These are phyloP conservation scores for Apiosordaria backusii DNA, from an alignment of 495 filamentous ascomycete genomes.

Conservation along the genomic window DNA sequence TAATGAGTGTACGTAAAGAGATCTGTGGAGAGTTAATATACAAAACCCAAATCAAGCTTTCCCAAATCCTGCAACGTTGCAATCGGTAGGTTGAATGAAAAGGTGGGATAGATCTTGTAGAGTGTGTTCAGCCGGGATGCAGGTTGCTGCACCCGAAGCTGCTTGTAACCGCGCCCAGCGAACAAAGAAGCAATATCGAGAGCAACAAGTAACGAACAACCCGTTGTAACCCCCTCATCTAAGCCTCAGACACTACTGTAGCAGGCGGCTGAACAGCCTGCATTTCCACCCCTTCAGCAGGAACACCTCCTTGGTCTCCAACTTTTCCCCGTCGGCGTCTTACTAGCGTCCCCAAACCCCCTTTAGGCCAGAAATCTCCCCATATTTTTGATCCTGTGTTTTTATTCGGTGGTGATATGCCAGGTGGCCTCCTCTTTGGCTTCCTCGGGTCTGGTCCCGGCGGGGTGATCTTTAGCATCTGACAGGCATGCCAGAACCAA, in stretches of 20 bases:
- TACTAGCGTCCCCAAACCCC: not conserved
- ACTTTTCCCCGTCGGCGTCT: not conserved
- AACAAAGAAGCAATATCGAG: not conserved
- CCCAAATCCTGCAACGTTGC: not conserved
- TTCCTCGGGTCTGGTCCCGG: too few relatives aligned
- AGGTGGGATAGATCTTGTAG: not conserved
- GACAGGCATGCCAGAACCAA: not conserved
- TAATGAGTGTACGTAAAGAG: not conserved
- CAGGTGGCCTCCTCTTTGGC: too few relatives aligned
- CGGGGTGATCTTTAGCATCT: not conserved
- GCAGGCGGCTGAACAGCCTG: too few relatives aligned
- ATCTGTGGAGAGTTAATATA: not conserved
- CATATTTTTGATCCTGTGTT: not conserved
- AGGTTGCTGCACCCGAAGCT: not conserved
- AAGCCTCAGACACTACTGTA: too few relatives aligned
- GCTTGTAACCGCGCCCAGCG: too few relatives aligned
- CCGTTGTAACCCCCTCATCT: not conserved
- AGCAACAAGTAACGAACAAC: not conserved
- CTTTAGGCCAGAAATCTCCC: not conserved
- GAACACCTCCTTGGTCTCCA: not conserved
- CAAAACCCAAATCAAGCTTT: not conserved
- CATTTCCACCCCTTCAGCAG: not conserved
- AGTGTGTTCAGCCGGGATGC: not conserved
- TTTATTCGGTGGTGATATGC: too few relatives aligned
- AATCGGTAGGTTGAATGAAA: not conserved